Conservation (phyloP, 352 stramenopile genomes). For the Globisporangium spinosum region DNA sequence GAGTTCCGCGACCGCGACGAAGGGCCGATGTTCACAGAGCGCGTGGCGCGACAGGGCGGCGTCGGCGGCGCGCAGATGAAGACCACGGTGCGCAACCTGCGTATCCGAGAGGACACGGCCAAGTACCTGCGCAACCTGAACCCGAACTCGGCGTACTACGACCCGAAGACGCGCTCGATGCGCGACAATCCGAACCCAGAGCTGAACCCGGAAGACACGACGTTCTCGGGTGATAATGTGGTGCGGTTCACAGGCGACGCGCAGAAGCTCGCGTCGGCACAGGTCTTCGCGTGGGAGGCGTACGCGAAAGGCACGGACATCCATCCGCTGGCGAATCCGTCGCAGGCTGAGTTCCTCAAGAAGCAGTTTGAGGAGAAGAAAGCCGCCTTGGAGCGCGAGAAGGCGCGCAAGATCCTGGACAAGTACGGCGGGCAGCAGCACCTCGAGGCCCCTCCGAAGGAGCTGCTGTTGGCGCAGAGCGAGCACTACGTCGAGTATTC, state of each 20-base stretch:
- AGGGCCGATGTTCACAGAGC: slow-evolving; percentile 92
- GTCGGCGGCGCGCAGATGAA: slow-evolving; percentile 98
- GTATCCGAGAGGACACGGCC: slow-evolving; percentile 98
- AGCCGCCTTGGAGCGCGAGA: slow-evolving; percentile 60
- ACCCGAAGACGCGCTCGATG: slow-evolving; percentile 98
- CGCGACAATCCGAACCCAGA: slow-evolving; percentile 97
- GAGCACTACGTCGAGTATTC: slow-evolving; percentile 93
- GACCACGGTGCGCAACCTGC: slow-evolving; percentile 95
- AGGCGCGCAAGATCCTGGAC: slow-evolving; percentile 83
- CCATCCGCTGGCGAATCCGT: slow-evolving; percentile 96
- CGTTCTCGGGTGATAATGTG: slow-evolving; percentile 97
- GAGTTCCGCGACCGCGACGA: slow-evolving; percentile 93
- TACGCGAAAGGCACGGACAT: slow-evolving; percentile 90
- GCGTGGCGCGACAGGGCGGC: slow-evolving; percentile 92
- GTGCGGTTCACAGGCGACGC: slow-evolving; percentile 91
- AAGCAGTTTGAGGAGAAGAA: slow-evolving; percentile 90
- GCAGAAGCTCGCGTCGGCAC: slow-evolving; percentile 91
- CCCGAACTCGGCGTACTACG: slow-evolving; percentile 97
- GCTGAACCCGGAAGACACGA: slow-evolving; percentile 88
- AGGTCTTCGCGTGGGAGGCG: slow-evolving; percentile 95
- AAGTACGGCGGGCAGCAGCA: slow-evolving; percentile 96
- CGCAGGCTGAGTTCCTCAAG: slow-evolving; percentile 93
- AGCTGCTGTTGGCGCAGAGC: slow-evolving; percentile 83
- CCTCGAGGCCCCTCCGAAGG: slow-evolving; percentile 77
- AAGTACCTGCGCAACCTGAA: slow-evolving; percentile 99